phyloP scores from a whole-genome alignment of 306 rosid species.

The Pterocarpus santalinus region DNA sequence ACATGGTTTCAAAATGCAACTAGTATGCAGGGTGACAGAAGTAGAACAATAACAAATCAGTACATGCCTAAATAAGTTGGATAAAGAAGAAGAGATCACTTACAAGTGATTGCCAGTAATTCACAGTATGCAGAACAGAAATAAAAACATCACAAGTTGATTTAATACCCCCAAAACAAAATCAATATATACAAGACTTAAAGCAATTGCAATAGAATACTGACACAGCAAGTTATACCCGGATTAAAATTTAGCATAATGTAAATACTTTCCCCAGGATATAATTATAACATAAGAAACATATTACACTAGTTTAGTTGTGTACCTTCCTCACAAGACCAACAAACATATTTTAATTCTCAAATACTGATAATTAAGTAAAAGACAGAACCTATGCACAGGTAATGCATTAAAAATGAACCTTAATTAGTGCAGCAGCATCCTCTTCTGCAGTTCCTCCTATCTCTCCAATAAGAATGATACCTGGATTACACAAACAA shows the following conservation, averaged over 20 bases:
- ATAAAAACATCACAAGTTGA: not conserved
- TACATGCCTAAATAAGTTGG: not conserved
- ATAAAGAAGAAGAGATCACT: conserved; percentile 12
- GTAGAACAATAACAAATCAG: not conserved
- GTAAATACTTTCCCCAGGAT: conserved; percentile 13
- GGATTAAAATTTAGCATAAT: not conserved
- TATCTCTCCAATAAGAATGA: conserved; percentile 94
- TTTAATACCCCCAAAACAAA: not conserved
- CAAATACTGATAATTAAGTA: not conserved
- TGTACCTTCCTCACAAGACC: conserved; percentile 23
- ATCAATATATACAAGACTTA: not conserved
- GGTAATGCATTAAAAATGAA: conserved; percentile 43
- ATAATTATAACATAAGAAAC: not conserved
- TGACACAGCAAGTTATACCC: not conserved
- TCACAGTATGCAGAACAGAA: not conserved
- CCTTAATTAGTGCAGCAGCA: conserved; percentile 99
- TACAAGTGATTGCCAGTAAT: not conserved
- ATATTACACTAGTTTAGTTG: conserved; percentile 10
- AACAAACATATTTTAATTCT: not conserved
- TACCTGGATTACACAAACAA: conserved; percentile 66
- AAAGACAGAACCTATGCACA: conserved; percentile 19
- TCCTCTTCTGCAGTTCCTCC: conserved; percentile 99
- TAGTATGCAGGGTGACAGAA: not conserved
- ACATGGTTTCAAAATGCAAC: conserved; percentile 27
- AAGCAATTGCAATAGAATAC: not conserved